Conservation (phyloP, 2,329 filamentous ascomycete species). For the Aspergillus tubingensis region DNA sequence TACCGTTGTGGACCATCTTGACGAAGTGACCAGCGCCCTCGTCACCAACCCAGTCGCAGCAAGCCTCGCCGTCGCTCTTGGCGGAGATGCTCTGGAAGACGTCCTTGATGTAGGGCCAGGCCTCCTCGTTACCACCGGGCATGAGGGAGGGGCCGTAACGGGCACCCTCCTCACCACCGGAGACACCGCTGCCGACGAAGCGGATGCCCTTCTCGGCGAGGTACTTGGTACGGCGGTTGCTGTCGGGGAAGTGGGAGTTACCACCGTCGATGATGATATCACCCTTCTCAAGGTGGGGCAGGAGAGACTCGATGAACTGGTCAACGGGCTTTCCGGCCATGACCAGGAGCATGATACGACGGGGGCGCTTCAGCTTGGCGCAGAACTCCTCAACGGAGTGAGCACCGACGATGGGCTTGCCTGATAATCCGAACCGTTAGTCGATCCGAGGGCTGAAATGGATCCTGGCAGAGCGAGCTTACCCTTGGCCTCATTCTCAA, state of each 20-base stretch:
- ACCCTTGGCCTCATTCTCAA: slow-evolving; percentile 87
- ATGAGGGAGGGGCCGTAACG: slow-evolving; percentile 96
- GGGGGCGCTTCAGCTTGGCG: slow-evolving; percentile 93
- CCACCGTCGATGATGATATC: slow-evolving; percentile 99
- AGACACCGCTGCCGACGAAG: slow-evolving; percentile 96
- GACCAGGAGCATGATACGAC: slow-evolving; percentile 97
- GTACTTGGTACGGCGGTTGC: slow-evolving; percentile 94
- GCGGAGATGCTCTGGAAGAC: slow-evolving; percentile 97
- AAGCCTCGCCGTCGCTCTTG: slow-evolving; percentile 95
- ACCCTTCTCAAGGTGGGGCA: slow-evolving; percentile 77
- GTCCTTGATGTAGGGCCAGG: slow-evolving; percentile 98
- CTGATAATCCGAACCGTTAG: slow-evolving; percentile 37
- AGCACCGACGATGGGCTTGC: slow-evolving; percentile 93
- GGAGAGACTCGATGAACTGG: slow-evolving; percentile 95
- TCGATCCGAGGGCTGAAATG: not conserved
- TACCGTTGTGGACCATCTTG: slow-evolving; percentile 99
- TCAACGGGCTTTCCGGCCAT: slow-evolving; percentile 98
- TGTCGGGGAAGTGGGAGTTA: slow-evolving; percentile 99
- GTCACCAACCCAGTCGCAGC: slow-evolving; percentile 99
- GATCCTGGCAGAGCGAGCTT: slow-evolving; percentile 23
- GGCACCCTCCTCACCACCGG: slow-evolving; percentile 98
- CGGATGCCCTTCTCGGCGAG: slow-evolving; percentile 82
- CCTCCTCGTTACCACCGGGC: slow-evolving; percentile 97
- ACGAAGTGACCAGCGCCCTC: slow-evolving; percentile 99
- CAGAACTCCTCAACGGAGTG: slow-evolving; percentile 93